Evolutionary conservation across 2,329 filamentous ascomycete species (phyloP), one percentile per base, ranked within the genome.

Genomic region (Xylariaceae sp.): DNA sequence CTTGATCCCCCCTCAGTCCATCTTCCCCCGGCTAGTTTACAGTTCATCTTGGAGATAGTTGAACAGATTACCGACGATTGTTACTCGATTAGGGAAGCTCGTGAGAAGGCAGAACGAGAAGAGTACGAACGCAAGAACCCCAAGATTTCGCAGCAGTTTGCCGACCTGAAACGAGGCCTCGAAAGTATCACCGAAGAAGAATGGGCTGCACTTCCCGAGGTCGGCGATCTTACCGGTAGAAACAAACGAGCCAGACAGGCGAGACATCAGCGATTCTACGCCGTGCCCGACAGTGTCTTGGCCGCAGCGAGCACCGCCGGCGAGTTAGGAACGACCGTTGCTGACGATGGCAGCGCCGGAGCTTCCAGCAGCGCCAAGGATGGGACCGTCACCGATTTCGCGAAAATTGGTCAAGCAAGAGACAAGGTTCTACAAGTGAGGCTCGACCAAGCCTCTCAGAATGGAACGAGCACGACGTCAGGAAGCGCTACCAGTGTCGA

Each of bases 71-170:
- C 88, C 88, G 87, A 92, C 87, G 65, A 69, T 76, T 83, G 77
- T 75, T 78, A 77, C 73, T 78, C 80, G 74, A 82, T 75, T 82
- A 96, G 94, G 85, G 94, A 99, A 88, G 88, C 88, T 72, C 91
- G 94, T 74, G 94, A 99, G 76, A 81, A 89, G 73, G 84, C 90
- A 78, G 93, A 99, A 80, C 86, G 83, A 74, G 91, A 96, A 72
- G 92, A 97, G 71, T 96, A 96, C 82, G 93, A 99, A 78, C 87
- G 88, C 67, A 93, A 96, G 74, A 97, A 99, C 73, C 94, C 94
- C 11, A 99, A 97, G 76, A 97, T 99, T 55, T 90, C 96, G 72
- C 90, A 97, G 67, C 94, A 99, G 74, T 99, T 99, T 73, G 92
- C 92, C 72, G 94, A 97, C 69, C 78, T 97, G 55, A 99, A 99